Evolutionary conservation across 768 basidiomycete species (phyloP).

Genomic region (Collybiopsis luxurians): DNA sequence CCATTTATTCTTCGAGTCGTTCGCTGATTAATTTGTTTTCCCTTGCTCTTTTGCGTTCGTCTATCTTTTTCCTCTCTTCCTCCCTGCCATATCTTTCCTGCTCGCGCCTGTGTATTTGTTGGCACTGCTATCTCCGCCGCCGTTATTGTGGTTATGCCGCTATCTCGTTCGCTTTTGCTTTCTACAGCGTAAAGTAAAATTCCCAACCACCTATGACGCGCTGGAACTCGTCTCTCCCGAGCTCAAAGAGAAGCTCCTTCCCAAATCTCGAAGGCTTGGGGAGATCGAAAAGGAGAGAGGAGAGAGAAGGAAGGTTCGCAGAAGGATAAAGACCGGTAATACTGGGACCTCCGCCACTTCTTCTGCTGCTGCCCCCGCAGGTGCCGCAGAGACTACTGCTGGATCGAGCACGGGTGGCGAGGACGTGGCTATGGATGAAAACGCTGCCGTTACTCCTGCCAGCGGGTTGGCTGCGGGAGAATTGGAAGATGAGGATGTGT

Average conservation of each 20-base stretch:
- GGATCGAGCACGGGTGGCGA: constrained; percentile 17
- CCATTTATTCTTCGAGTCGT: too few relatives aligned
- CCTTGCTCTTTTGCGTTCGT: neutral
- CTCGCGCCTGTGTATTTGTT: neutral
- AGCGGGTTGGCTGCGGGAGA: constrained; percentile 32
- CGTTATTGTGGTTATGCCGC: too few relatives aligned
- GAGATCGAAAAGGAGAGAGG: constrained; percentile 80
- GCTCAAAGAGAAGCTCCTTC: constrained; percentile 65
- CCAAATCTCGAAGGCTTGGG: constrained; percentile 69
- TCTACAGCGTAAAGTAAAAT: constrained; percentile 83
- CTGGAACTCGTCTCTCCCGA: constrained; percentile 80
- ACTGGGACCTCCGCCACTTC: constrained; percentile 24
- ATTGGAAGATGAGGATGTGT: constrained; percentile 63
- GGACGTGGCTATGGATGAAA: constrained; percentile 32
- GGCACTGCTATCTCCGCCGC: too few relatives aligned
- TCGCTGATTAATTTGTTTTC: neutral
- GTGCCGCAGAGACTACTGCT: constrained; percentile 4
- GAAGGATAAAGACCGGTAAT: constrained; percentile 55
- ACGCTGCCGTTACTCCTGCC: constrained; percentile 16
- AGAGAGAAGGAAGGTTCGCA: constrained; percentile 81
- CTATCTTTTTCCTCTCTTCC: neutral
- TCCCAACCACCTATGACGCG: constrained; percentile 85
- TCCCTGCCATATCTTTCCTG: too few relatives aligned
- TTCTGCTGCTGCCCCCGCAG: constrained; percentile 18
- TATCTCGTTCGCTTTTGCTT: neutral